Base-by-base conservation (phyloP, 2,329 filamentous ascomycete genomes). In the Penicillium verrucosum region DNA sequence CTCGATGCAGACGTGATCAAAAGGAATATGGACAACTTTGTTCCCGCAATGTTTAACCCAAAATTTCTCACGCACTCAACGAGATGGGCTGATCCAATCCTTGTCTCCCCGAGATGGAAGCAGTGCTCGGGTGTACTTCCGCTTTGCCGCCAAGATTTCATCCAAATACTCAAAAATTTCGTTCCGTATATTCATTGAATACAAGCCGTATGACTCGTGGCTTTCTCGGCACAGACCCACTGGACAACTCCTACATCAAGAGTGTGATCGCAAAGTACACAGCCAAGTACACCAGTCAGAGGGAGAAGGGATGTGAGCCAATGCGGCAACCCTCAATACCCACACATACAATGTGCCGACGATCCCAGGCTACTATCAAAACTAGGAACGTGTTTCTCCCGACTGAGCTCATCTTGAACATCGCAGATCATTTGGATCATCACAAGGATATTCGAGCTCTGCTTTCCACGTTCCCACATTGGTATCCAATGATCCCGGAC, bases 91-190 rank as follows among this genome's bases (percentile, higher is more conserved):
- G 5, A n/a, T 25, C 5, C 14, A 27, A 25, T 16, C 5, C 5
- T 6, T 11, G 0, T 8, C 10, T 8, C 25, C 27, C 16, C 16
- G n/a, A 30, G 42, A n/a, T 18, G 25, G 18, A 10, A 18, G 36
- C 8, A 9, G 16, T 37, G 16, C 36, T 37, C 4, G 36, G 29
- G 3, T 30, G 29, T 30, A 30, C 36, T 37, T 5, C 16, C 36
- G 8, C 4, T 37, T n/a, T 47, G 11, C 2, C 11, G 5, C 3
- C 11, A 21, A 4, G 5, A 34, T 46, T 10, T 5, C 10, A 23
- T 5, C 29, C 12, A 23, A 23, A 0, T 16, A 9, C 29, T 23
- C 3, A 4, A 3, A 4, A 0, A 16, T 46, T 23, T 34, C 14
- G 18, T 7, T 9, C 18, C 12, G 4, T 6, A 3, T 8, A 21